Percentiles rank a stretch among this genome's conserved stretches.
Conservation (phyloP, 495 filamentous ascomycete genomes). For the Penicillium angulare region DNA sequence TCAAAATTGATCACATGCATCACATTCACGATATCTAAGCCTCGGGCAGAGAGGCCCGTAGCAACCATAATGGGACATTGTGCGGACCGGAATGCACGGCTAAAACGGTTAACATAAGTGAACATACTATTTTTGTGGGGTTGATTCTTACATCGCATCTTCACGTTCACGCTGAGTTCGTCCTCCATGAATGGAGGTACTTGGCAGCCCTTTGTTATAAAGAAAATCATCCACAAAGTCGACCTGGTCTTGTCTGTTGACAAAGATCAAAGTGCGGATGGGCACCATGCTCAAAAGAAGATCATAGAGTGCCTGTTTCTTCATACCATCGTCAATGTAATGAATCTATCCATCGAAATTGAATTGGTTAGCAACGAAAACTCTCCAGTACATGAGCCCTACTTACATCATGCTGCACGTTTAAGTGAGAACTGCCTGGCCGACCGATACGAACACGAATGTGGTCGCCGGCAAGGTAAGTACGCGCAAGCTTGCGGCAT, state of each 20-base stretch:
- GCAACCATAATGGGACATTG: constrained; percentile 75
- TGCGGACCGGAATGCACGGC: constrained; percentile 77
- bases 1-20: constrained; percentile 94
- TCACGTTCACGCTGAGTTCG: constrained; percentile 92
- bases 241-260: constrained; percentile 71
- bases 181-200: constrained; percentile 80
- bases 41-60: constrained; percentile 82
- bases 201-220: constrained; percentile 74
- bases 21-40: constrained; percentile 84
- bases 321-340: constrained; percentile 57
- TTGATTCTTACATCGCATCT: constrained; percentile 71
- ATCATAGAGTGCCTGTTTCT: constrained; percentile 70
- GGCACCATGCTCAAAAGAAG: constrained; percentile 66
- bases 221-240: constrained; percentile 87
- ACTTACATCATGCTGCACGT: constrained; percentile 68
- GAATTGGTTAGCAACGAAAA: neutral
- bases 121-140: no score
- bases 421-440: constrained; percentile 71
- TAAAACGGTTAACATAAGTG: constrained; percentile 18
- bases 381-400: neutral
- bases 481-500: constrained; percentile 70
- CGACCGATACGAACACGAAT: constrained; percentile 83
- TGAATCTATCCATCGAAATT: constrained; percentile 47
- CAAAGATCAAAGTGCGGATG: constrained; percentile 85
- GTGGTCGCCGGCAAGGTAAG: constrained; percentile 68